Conservation (phyloP, 2,329 filamentous ascomycete species). For the Xylaria sp. region DNA sequence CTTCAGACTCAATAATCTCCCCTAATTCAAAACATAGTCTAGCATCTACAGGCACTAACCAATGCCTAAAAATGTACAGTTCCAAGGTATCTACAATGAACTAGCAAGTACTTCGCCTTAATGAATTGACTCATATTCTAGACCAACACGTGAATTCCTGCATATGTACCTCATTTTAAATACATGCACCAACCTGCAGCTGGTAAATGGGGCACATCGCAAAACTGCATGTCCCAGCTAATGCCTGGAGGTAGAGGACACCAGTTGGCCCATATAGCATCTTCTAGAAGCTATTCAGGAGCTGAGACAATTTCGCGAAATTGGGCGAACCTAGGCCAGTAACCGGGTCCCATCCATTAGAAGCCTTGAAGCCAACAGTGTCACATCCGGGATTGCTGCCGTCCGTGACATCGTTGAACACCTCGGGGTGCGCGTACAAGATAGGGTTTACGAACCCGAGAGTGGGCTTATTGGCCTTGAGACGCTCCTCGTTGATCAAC, state of each 20-base stretch:
- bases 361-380: conserved; percentile 50
- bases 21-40: no score
- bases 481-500: conserved; percentile 56
- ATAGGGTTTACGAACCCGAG: conserved; percentile 60
- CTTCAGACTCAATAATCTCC: no score
- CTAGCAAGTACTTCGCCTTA: no score
- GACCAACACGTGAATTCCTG: no score
- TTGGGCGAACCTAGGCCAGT: conserved; percentile 43
- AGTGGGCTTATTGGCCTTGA: conserved; percentile 50
- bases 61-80: no score
- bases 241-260: not conserved
- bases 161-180: no score
- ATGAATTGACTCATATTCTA: no score
- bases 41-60: no score
- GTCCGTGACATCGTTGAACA: conserved; percentile 46
- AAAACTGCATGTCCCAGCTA: not conserved
- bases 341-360: conserved; percentile 49
- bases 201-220: not conserved
- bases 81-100: no score
- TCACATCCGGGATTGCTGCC: conserved; percentile 47
- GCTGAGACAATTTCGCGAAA: conserved; percentile 27
- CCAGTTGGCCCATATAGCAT: not conserved
- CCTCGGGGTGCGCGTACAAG: conserved; percentile 53
- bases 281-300: conserved; percentile 19
- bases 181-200: not conserved